phyloP scores from a whole-genome alignment of 2,329 filamentous ascomycete species.

The Blastomyces parvus region DNA sequence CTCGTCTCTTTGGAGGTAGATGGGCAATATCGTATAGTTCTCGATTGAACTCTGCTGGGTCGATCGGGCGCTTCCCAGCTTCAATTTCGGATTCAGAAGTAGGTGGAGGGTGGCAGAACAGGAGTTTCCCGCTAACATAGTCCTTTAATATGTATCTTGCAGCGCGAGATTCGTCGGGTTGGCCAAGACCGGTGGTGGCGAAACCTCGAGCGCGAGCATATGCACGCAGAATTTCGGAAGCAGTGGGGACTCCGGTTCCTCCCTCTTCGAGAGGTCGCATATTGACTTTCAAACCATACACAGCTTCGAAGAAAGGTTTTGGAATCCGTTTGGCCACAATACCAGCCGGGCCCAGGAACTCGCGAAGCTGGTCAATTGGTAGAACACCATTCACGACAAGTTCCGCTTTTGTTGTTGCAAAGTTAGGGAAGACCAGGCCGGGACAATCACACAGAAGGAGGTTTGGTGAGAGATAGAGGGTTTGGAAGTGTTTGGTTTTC shows the following conservation, averaged over 20 bases:
- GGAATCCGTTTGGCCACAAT: conserved; percentile 81
- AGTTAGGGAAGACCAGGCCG: conserved; percentile 69
- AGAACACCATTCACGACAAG: conserved; percentile 90
- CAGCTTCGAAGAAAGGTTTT: conserved; percentile 75
- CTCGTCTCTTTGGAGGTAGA: conserved; percentile 70
- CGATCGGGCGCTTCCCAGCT: conserved; percentile 40
- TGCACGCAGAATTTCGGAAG: conserved; percentile 71
- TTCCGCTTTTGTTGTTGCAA: conserved; percentile 34
- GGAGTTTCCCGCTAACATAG: conserved; percentile 90
- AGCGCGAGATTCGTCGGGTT: conserved; percentile 87
- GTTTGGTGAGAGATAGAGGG: conserved; percentile 80
- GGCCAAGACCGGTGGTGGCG: conserved; percentile 76
- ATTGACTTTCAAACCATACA: conserved; percentile 86
- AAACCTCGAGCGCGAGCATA: conserved; percentile 88
- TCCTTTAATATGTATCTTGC: conserved; percentile 88
- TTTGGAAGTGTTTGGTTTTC: conserved; percentile 99
- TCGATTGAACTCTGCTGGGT: conserved; percentile 69
- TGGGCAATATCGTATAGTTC: conserved; percentile 79
- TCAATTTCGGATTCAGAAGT: conserved; percentile 38
- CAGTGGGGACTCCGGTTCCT: conserved; percentile 76
- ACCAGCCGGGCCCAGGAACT: conserved; percentile 77
- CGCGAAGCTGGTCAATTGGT: conserved; percentile 90
- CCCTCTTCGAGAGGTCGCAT: conserved; percentile 80
- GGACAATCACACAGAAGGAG: conserved; percentile 96
- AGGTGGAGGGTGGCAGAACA: conserved; percentile 85